Evolutionary conservation across 2,329 filamentous ascomycete genomes (phyloP).

Genomic region (Alternaria longipes): DNA sequence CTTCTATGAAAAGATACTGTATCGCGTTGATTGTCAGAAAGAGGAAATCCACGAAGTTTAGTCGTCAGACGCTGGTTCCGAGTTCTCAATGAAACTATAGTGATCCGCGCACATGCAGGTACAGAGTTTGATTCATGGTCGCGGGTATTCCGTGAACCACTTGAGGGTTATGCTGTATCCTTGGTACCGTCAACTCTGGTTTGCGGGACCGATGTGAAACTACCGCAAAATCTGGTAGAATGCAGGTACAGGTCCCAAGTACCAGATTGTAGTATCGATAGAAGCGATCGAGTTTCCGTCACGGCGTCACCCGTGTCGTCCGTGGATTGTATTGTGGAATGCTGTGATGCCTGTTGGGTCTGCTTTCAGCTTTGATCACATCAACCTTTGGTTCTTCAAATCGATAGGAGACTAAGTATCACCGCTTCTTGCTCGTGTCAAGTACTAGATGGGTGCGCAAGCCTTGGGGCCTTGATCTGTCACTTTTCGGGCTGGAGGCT

Average conservation of each 20-base stretch:
- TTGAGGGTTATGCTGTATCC: background rate
- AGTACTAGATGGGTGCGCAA: background rate
- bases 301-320: background rate
- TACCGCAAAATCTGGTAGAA: background rate
- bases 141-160: background rate
- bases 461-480: background rate
- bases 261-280: background rate
- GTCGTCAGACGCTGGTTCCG: constrained; percentile 1
- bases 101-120: background rate
- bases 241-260: constrained; percentile 1
- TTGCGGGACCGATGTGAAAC: background rate
- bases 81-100: background rate
- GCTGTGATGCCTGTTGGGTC: background rate
- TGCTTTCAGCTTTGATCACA: background rate
- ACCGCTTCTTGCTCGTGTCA: background rate
- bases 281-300: background rate
- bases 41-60: background rate
- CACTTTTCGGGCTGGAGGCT: background rate
- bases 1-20: background rate
- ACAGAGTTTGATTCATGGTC: background rate
- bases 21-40: background rate
- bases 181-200: constrained; percentile 1
- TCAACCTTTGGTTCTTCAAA: background rate
- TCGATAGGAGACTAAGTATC: background rate
- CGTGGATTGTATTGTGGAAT: background rate